phyloP scores from a whole-genome alignment of 1,284 basidiomycete species.

The Ceraceosorus bombacis region DNA sequence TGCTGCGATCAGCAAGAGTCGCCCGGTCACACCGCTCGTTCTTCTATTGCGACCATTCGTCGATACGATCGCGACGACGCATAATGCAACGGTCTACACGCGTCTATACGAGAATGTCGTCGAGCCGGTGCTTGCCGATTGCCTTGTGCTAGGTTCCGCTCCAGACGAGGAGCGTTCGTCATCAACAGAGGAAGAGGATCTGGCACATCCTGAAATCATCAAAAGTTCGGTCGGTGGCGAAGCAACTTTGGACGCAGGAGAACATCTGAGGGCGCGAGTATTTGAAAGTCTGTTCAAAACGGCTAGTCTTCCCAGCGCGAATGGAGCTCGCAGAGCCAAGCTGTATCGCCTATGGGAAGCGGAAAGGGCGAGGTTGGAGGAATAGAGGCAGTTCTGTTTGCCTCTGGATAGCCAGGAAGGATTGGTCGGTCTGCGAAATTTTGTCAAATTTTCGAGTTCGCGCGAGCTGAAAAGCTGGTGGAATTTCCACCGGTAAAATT shows the following conservation, averaged over 20 bases:
- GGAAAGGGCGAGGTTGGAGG: not conserved
- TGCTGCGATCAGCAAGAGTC: conserved; percentile 30
- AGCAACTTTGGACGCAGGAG: not conserved
- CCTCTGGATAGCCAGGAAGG: too few relatives aligned
- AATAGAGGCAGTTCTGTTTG: not conserved
- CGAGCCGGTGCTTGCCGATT: conserved; percentile 55
- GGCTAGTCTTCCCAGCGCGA: not conserved
- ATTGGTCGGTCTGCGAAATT: too few relatives aligned
- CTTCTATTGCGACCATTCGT: conserved; percentile 63
- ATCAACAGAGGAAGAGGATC: not conserved
- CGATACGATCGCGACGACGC: conserved; percentile 61
- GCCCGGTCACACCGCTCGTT: conserved; percentile 48
- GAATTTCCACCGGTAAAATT: too few relatives aligned
- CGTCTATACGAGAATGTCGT: conserved; percentile 63
- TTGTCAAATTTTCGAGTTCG: too few relatives aligned
- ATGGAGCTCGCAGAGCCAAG: not conserved
- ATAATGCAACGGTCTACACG: conserved; percentile 59
- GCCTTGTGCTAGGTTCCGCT: conserved; percentile 11
- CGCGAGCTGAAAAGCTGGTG: too few relatives aligned
- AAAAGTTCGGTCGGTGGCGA: not conserved
- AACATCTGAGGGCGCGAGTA: not conserved
- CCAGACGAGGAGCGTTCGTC: not conserved
- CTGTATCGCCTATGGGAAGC: not conserved
- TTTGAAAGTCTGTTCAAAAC: not conserved
- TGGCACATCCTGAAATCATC: not conserved